Evolutionary conservation across 1,284 basidiomycete genomes (phyloP), one percentile per base, ranked within the genome.

Genomic region (Vanrija sp.): DNA sequence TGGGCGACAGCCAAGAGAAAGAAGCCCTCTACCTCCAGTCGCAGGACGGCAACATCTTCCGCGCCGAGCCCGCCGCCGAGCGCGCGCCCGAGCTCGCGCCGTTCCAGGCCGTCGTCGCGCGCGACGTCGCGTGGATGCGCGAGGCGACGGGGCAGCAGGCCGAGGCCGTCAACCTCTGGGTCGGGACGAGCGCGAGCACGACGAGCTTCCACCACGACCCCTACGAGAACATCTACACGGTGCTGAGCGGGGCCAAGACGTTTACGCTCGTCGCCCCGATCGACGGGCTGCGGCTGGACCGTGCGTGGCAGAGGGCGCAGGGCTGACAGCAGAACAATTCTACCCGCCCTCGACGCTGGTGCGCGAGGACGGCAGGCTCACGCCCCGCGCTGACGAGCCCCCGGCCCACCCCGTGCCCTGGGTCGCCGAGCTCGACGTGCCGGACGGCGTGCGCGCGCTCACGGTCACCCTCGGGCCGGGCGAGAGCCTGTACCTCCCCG

Each of bases 81-180:
- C 59, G 56, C 41, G 62, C 69, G 4, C 85, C 85, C 10, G 86
- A 91, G 69, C 84, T 90, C 56, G 74, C 78, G 24, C 67, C 79
- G 3, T 74, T 92, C 22, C 81, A 82, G 59, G 47, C 64, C 12
- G 84, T 88, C 66, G 80, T 92, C 16, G 84, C 85, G 2, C 72
- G 77, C 23, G 83, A 89, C 53, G 77, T 92, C 14, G 47, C 79
- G 5, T 91, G 87, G 84, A 87, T 87, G 69, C 84, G 80, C 49
- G 83, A 86, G 63, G 88, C 87, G 43, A 77, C 55, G 88, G 88
- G 81, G 38, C 77, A 75, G 54, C 68, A 77, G 20, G 89, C 91
- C 0, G 92, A 95, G 63, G 91, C 89, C 3, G 89, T 91, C 0
- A 95, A 95, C 68, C 68, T 94, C 19, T 95, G 92, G 92, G 88